phyloP scores from a whole-genome alignment of 768 basidiomycete genomes.

The Suillus spraguei region DNA sequence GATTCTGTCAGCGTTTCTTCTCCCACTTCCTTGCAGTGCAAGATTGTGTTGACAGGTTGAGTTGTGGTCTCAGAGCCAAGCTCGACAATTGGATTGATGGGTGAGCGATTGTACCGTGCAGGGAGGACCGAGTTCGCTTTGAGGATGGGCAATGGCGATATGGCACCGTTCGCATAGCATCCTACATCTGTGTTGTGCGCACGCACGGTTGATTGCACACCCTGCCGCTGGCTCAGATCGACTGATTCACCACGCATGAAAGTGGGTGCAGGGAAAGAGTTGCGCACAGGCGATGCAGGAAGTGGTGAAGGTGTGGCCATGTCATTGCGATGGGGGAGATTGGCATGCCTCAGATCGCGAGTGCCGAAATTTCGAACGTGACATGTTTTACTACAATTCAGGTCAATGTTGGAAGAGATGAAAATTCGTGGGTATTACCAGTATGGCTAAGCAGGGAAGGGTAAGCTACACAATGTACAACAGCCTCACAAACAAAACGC shows the following conservation, averaged over 20 bases:
- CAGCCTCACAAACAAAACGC: slow-evolving; percentile 25
- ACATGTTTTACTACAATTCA: slow-evolving; percentile 70
- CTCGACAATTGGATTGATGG: slow-evolving; percentile 19
- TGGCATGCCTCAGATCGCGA: slow-evolving; percentile 69
- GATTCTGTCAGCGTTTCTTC: slow-evolving; percentile 31
- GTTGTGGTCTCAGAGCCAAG: slow-evolving; percentile 24
- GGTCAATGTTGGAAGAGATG: neutral
- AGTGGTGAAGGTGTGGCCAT: slow-evolving; percentile 35
- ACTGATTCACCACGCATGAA: slow-evolving; percentile 31
- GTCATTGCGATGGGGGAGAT: slow-evolving; percentile 56
- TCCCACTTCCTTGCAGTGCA: slow-evolving; percentile 24
- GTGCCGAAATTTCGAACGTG: slow-evolving; percentile 82
- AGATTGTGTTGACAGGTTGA: slow-evolving; percentile 8
- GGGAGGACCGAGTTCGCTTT: slow-evolving; percentile 45
- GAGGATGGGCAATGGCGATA: slow-evolving; percentile 35
- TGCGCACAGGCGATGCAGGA: slow-evolving; percentile 32
- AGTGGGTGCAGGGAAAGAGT: slow-evolving; percentile 25
- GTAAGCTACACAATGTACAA: slow-evolving; percentile 9
- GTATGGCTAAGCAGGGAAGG: slow-evolving; percentile 38
- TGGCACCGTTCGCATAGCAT: slow-evolving; percentile 13
- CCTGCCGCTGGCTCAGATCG: slow-evolving; percentile 29
- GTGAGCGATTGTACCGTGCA: slow-evolving; percentile 34
- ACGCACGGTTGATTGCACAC: slow-evolving; percentile 30
- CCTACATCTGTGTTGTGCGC: slow-evolving; percentile 27
- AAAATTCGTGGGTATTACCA: slow-evolving; percentile 34